Evolutionary conservation across 768 basidiomycete species (phyloP).

Genomic region (Auricularia cornea): DNA sequence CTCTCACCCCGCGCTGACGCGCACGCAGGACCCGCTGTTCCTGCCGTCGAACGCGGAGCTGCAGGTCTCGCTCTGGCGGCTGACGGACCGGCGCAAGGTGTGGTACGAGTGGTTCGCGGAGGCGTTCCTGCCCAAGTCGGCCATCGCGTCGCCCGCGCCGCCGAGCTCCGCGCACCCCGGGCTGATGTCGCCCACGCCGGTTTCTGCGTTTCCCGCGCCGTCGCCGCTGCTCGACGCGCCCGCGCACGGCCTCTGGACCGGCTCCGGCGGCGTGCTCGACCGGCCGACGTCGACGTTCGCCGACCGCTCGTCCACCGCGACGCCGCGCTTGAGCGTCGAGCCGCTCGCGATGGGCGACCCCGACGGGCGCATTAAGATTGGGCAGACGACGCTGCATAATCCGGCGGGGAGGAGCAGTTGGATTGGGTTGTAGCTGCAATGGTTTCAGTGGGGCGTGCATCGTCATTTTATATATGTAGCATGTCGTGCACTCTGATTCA

Average conservation of each 20-base stretch:
- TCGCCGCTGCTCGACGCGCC: slow-evolving; percentile 69
- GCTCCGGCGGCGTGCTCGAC: background rate
- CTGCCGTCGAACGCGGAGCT: slow-evolving; percentile 88
- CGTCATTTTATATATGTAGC: too few relatives aligned
- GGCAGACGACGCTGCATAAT: slow-evolving; percentile 90
- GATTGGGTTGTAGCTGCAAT: slow-evolving; percentile 63
- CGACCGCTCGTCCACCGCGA: slow-evolving; percentile 7
- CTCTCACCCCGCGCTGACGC: too few relatives aligned
- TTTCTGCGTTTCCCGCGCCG: slow-evolving; percentile 22
- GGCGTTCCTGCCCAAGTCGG: slow-evolving; percentile 67
- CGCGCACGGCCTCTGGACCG: slow-evolving; percentile 14
- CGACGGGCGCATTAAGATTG: slow-evolving; percentile 60
- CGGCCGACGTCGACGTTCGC: background rate
- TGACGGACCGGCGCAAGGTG: slow-evolving; percentile 80
- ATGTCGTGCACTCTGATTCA: background rate
- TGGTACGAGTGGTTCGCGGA: slow-evolving; percentile 99
- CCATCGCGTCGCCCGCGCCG: slow-evolving; percentile 20
- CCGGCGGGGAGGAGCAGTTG: slow-evolving; percentile 84
- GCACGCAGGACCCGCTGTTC: slow-evolving; percentile 77
- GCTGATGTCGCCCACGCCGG: slow-evolving; percentile 14
- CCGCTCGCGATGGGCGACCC: slow-evolving; percentile 19
- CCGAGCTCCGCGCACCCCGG: slow-evolving; percentile 21
- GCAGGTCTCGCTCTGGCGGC: slow-evolving; percentile 88
- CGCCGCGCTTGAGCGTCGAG: slow-evolving; percentile 6
- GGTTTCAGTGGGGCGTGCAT: background rate